Percentiles rank a stretch among this genome's conserved stretches.
phyloP scores from a whole-genome alignment of 2,329 filamentous ascomycete species.

The Aspergillus glaucus region DNA sequence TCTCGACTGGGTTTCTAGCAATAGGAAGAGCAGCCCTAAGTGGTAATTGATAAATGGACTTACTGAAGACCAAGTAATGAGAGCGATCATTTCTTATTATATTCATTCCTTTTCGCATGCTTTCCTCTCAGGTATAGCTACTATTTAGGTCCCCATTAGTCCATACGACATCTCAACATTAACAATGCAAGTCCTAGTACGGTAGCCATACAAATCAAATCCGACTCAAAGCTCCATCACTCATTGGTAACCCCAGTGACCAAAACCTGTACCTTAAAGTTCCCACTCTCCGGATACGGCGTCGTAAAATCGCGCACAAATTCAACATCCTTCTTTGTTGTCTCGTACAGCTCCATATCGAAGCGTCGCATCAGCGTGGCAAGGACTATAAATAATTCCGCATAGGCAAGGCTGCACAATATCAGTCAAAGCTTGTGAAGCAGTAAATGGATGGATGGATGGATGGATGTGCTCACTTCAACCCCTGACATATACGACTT shows the following conservation, averaged over 20 bases:
- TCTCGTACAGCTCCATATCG: conserved; percentile 19
- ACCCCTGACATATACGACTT: conserved; percentile 17
- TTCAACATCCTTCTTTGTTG: conserved; percentile 12
- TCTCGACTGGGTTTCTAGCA: too few species aligned
- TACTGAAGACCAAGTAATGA: too few species aligned
- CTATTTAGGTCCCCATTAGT: too few species aligned
- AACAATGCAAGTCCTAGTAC: too few species aligned
- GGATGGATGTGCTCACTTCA: conserved; percentile 16
- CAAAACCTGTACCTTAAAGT: neutral
- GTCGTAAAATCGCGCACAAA: conserved; percentile 14
- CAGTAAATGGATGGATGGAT: too few species aligned
- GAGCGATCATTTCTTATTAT: too few species aligned
- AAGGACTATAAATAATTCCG: conserved; percentile 19
- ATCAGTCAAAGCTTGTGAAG: neutral
- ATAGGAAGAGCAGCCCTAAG: too few species aligned
- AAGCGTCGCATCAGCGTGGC: conserved; percentile 16
- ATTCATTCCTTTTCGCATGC: too few species aligned
- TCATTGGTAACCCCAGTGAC: neutral
- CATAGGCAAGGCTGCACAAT: conserved; percentile 17
- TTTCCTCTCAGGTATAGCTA: too few species aligned
- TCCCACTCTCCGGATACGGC: conserved; percentile 2
- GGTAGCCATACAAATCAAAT: too few species aligned
- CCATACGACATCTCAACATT: too few species aligned
- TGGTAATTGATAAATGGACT: too few species aligned
- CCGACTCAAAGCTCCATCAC: neutral